A percentile compares a stretch with the other conserved stretches of the same genome.
These are phyloP conservation scores for Stachybotrys elegans DNA, from an alignment of 2,329 filamentous ascomycete genomes.

Conservation along the genomic window DNA sequence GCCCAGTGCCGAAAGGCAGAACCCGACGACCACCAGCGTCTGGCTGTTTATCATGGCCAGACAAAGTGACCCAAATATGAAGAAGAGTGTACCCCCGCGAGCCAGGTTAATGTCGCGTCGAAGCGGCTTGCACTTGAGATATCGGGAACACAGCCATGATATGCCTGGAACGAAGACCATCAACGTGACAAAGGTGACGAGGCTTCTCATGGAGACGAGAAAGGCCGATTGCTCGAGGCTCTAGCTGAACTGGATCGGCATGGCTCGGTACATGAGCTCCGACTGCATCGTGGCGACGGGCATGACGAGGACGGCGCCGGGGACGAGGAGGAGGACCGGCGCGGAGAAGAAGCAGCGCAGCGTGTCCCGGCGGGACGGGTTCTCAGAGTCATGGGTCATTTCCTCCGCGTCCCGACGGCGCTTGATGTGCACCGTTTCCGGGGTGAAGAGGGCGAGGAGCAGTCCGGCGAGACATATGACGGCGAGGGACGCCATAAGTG, in stretches of 20 bases:
- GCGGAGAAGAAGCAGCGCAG: slow-evolving; percentile 12
- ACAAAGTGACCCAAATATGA: slow-evolving; percentile 17
- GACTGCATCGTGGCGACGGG: slow-evolving; percentile 15
- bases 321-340: slow-evolving; percentile 17
- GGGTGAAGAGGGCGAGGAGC: slow-evolving; percentile 12
- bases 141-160: slow-evolving; percentile 9
- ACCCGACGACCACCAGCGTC: slow-evolving; percentile 14
- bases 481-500: slow-evolving; percentile 14
- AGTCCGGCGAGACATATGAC: slow-evolving; percentile 12
- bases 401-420: not conserved
- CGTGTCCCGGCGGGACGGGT: slow-evolving; percentile 1
- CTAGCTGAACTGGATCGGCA: slow-evolving; percentile 21
- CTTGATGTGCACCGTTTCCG: slow-evolving; percentile 13
- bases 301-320: slow-evolving; percentile 15
- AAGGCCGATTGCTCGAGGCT: slow-evolving; percentile 13
- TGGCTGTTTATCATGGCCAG: slow-evolving; percentile 15
- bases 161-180: slow-evolving; percentile 15
- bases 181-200: slow-evolving; percentile 15
- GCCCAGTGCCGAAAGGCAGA: slow-evolving; percentile 15
- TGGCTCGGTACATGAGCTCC: slow-evolving; percentile 16
- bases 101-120: slow-evolving; percentile 12
- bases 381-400: not conserved
- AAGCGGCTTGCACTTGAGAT: slow-evolving; percentile 2
- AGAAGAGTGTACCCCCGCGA: slow-evolving; percentile 13
- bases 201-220: slow-evolving; percentile 16